Evolutionary conservation across 176 grass and related monocot genomes (phyloP), one percentile per base, ranked within the genome.

Genomic region (Olyra latifolia): DNA sequence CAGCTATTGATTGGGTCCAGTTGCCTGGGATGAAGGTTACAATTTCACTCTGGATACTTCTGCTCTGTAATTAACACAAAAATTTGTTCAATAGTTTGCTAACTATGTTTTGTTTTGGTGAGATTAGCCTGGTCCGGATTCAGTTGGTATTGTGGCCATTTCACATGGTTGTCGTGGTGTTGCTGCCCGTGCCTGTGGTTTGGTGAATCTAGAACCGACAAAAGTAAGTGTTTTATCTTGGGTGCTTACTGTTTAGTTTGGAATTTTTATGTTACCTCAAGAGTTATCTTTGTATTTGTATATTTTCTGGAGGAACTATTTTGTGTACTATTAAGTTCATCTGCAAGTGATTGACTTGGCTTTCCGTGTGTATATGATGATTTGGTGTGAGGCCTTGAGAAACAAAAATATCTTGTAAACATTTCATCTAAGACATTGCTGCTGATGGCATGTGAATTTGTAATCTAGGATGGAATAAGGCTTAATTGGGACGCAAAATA

Each of bases 1-100:
- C 96, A 89, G 90, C 96, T 93, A 91, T 99, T 72, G 96, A 99
- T 88, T 99, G 96, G 96, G 92, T 99, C 88, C 96, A 95, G 79
- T 89, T 99, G 88, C 92, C 90, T 90, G 92, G 96, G 90, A 99
- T 99, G 96, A 99, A 99, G 96, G 96, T 99, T 72, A 19, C 40
- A 58, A 32, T 57, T 7, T 23, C 32, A 40, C 56, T 40, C 48
- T 71, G 7, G 14, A 71, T 23, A 9, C 40, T 64, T 59, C 71
- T 69, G 15, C 13, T 64, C 11, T 85, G 68, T 56, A 3, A 16
- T 38, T 72, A 57, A 6, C 9, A 27, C 24, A 16, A 62, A 3
- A 42, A 22, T 0, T 38, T 10, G 12, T 57, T 23, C 8, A 29
- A 0, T 3, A 7, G 41, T 20, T 22, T 72, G 27, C 41, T 89